Base-by-base conservation (phyloP, 2,329 filamentous ascomycete genomes). In the Fusarium dimerum region DNA sequence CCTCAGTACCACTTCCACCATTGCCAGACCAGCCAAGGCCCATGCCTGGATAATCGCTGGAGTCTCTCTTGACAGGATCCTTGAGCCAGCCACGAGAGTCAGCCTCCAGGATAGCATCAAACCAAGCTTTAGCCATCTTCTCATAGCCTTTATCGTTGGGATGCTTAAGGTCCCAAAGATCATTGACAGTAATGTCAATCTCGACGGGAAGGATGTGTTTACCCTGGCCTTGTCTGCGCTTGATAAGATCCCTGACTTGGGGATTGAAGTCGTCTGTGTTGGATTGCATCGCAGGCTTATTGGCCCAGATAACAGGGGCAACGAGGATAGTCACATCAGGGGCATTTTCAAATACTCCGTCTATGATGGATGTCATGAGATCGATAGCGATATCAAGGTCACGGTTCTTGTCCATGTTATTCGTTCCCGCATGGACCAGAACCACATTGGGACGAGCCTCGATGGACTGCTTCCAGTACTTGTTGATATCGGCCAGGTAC, bases 111-210 rank as follows among this genome's bases (percentile, higher is more conserved):
- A 59, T 59, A 10, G 43, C 53, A 20, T 57, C 41, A 6, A 60
- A 12, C 57, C 57, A 59, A 12, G 57, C 56, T n/a, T 59, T 32
- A 2, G 57, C 56, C 57, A 59, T 59, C 34, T 59, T 59, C 32
- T 60, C 40, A 34, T 59, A 59, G 1, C 57, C 57, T 12, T 18
- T n/a, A 16, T 59, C 50, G 8, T 59, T 59, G 6, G 57, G 57
- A 11, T 59, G 57, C 8, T 60, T 59, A 0, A 36, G 16, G 4
- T 59, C 57, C 6, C 15, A 47, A 1, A 59, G 50, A 34, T 59
- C 57, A 10, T 36, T 40, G 20, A 51, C 41, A 2, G 40, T 45
- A 0, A 59, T 59, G 29, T 57, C 47, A 3, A 59, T 59, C 0
- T 53, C 47, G 0, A 59, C 56, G 3, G 50, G 40, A 3, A 59